A percentile compares a stretch with the other conserved stretches of the same genome.
Conservation (phyloP, 106 monocot genomes). For the Dendrobium nobile region DNA sequence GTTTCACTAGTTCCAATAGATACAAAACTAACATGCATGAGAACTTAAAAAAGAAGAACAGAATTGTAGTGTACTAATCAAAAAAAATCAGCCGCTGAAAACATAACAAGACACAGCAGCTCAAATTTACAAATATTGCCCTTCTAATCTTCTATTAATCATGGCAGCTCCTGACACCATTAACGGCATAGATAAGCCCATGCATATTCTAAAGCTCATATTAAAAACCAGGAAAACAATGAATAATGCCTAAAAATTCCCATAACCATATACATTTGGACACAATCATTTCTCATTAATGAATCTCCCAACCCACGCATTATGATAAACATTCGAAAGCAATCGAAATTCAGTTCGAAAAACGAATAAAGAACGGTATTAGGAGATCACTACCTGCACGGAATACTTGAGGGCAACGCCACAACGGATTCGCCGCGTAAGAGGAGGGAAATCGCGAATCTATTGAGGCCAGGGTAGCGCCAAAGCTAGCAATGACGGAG, state of each 20-base stretch:
- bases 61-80: no score
- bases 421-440: constrained; percentile 49
- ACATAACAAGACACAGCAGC: not conserved
- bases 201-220: not conserved
- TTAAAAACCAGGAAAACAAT: not conserved
- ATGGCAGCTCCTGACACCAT: not conserved
- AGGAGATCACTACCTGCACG: constrained; percentile 54
- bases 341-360: not conserved
- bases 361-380: not conserved
- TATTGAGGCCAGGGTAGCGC: constrained; percentile 41
- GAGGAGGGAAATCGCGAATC: constrained; percentile 75
- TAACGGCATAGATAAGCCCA: not conserved
- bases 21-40: no score
- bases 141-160: not conserved
- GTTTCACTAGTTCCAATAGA: no score
- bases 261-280: not conserved
- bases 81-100: not conserved
- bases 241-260: no score
- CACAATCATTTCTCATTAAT: not conserved
- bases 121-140: not conserved
- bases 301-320: not conserved
- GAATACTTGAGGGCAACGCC: constrained; percentile 82
- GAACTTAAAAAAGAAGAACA: no score
- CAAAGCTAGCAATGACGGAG: constrained; percentile 59
- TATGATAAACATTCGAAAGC: not conserved